These are phyloP conservation scores for Warburgia ugandensis DNA, from an alignment of 164 flowering plant species.

Conservation along the genomic window DNA sequence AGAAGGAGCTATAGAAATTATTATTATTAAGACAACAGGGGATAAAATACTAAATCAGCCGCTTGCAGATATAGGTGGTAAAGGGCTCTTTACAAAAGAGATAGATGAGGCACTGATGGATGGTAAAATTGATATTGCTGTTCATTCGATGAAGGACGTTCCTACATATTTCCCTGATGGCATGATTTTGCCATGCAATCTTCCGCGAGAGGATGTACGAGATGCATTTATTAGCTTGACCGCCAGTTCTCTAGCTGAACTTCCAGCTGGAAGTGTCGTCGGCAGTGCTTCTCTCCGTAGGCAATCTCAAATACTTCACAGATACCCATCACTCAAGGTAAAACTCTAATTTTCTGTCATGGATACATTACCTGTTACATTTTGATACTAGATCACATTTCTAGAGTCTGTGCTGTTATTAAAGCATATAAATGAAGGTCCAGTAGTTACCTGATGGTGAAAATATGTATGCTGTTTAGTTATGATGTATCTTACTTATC, in stretches of 20 bases:
- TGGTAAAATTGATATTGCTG: slow-evolving; percentile 85
- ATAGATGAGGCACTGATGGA: slow-evolving; percentile 90
- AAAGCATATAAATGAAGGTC: no score
- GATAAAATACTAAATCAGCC: slow-evolving; percentile 86
- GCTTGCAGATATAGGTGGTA: slow-evolving; percentile 97
- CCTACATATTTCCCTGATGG: slow-evolving; percentile 91
- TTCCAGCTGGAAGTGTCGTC: slow-evolving; percentile 76
- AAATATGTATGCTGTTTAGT: no score
- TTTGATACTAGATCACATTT: not conserved
- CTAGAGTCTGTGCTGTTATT: not conserved
- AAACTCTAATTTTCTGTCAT: slow-evolving; percentile 8
- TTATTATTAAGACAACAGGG: slow-evolving; percentile 89
- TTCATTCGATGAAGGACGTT: slow-evolving; percentile 98
- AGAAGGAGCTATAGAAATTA: slow-evolving; percentile 88
- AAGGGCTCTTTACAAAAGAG: slow-evolving; percentile 93
- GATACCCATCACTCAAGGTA: slow-evolving; percentile 80
- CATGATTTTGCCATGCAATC: slow-evolving; percentile 86
- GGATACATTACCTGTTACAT: not conserved
- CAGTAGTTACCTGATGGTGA: no score
- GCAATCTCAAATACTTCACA: slow-evolving; percentile 83
- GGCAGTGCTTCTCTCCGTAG: slow-evolving; percentile 97
- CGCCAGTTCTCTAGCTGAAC: slow-evolving; percentile 70
- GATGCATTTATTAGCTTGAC: slow-evolving; percentile 83
- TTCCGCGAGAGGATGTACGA: slow-evolving; percentile 89
- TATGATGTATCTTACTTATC: no score